Percentiles rank a stretch among this genome's conserved stretches.
These are phyloP conservation scores for Boletus patriciae DNA, from an alignment of 768 basidiomycete species.

Conservation along the genomic window DNA sequence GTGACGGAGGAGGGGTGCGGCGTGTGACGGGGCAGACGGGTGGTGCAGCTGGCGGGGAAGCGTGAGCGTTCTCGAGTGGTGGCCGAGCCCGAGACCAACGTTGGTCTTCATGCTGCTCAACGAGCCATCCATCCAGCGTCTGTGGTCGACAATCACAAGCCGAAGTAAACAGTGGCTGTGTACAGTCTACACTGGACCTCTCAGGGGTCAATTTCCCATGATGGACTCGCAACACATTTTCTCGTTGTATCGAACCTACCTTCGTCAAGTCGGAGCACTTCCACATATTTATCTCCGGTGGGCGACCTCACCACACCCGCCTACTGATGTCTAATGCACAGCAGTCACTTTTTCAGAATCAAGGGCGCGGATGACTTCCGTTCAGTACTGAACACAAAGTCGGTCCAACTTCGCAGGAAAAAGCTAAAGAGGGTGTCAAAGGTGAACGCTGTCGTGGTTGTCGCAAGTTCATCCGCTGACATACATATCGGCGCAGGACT, in stretches of 20 bases:
- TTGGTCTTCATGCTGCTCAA: background rate
- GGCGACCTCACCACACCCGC: background rate
- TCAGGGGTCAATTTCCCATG: background rate
- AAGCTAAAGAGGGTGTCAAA: slow-evolving; percentile 53
- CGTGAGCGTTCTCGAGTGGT: slow-evolving; percentile 9
- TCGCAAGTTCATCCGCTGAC: background rate
- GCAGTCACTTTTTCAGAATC: slow-evolving; percentile 64
- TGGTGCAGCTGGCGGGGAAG: slow-evolving; percentile 18
- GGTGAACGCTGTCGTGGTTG: slow-evolving; percentile 34
- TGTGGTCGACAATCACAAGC: slow-evolving; percentile 1
- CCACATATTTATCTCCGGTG: slow-evolving; percentile 51
- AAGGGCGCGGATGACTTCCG: slow-evolving; percentile 59
- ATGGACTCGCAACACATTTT: slow-evolving; percentile 14
- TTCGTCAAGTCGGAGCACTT: slow-evolving; percentile 43
- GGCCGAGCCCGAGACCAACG: background rate
- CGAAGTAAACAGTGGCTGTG: slow-evolving; percentile 16
- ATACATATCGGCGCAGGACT: slow-evolving; percentile 41
- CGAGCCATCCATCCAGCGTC: slow-evolving; percentile 13
- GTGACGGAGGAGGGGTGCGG: slow-evolving; percentile 20
- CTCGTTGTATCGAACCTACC: slow-evolving; percentile 41
- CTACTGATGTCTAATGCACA: background rate
- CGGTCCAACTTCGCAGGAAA: slow-evolving; percentile 29
- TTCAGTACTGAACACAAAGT: slow-evolving; percentile 41
- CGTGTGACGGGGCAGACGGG: slow-evolving; percentile 4
- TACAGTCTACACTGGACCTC: background rate